These are phyloP conservation scores for Verticillium zaregamsianum DNA, from an alignment of 2,329 filamentous ascomycete species.

Conservation along the genomic window DNA sequence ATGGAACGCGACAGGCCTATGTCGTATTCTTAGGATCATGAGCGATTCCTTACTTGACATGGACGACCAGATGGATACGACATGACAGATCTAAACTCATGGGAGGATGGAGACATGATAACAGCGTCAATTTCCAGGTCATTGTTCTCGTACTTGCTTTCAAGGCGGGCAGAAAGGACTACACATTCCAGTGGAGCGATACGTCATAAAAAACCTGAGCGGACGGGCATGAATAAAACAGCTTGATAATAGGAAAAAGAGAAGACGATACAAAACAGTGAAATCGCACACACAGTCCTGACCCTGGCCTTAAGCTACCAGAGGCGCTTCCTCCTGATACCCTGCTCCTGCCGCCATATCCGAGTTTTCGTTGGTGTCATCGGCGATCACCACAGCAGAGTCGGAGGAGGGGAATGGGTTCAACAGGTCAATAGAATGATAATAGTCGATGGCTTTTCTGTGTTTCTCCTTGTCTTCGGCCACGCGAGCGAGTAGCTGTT, in stretches of 20 bases:
- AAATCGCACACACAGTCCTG: no score
- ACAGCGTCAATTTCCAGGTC: no score
- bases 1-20: not conserved
- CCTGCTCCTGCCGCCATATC: not conserved
- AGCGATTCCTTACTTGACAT: not conserved
- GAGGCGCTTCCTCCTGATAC: no score
- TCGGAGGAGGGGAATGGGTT: not conserved
- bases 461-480: not conserved
- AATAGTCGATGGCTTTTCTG: not conserved
- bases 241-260: no score
- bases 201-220: no score
- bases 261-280: no score
- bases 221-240: no score
- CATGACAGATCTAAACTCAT: not conserved
- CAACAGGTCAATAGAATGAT: not conserved
- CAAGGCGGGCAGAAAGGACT: no score
- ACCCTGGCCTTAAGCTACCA: no score
- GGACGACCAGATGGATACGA: not conserved
- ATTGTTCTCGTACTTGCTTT: no score
- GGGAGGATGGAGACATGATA: not conserved
- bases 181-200: no score
- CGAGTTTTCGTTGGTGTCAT: not conserved
- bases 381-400: not conserved
- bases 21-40: not conserved
- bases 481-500: not conserved